Evolutionary conservation across 2,329 filamentous ascomycete species (phyloP).

Genomic region (Podosphaera xanthii): DNA sequence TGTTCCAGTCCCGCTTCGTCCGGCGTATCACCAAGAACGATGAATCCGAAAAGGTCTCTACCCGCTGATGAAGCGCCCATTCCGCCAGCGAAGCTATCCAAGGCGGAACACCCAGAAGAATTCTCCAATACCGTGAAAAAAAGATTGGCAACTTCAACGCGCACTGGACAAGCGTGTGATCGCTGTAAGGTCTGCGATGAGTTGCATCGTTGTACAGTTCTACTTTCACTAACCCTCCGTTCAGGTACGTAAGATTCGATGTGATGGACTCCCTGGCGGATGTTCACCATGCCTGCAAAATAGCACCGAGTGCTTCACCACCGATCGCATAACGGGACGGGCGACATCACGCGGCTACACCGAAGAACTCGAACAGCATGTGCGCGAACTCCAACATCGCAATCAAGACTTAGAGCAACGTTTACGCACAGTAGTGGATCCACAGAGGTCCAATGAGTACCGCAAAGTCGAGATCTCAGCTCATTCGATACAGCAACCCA

Average conservation of each 20-base stretch:
- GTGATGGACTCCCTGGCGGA: slow-evolving; percentile 57
- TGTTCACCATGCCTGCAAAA: slow-evolving; percentile 65
- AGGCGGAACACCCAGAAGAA: slow-evolving; percentile 14
- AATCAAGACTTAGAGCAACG: slow-evolving; percentile 46
- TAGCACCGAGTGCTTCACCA: slow-evolving; percentile 55
- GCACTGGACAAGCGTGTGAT: slow-evolving; percentile 72
- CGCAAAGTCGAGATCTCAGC: neutral
- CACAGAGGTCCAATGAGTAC: neutral
- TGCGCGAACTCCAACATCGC: slow-evolving; percentile 40
- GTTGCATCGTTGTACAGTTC: too few species aligned
- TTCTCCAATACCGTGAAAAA: slow-evolving; percentile 24
- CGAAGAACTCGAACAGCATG: slow-evolving; percentile 52
- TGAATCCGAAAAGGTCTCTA: slow-evolving; percentile 12
- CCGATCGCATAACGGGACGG: slow-evolving; percentile 65
- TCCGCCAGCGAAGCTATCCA: slow-evolving; percentile 9
- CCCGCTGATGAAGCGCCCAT: slow-evolving; percentile 7
- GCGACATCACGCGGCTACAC: slow-evolving; percentile 59
- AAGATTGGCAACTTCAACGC: slow-evolving; percentile 28
- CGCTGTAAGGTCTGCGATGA: slow-evolving; percentile 45
- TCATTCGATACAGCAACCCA: neutral
- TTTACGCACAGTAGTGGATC: slow-evolving; percentile 17
- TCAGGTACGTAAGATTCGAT: slow-evolving; percentile 67
- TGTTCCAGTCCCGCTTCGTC: slow-evolving; percentile 10
- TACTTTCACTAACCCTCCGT: neutral
- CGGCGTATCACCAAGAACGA: slow-evolving; percentile 5